Conservation (phyloP, 352 stramenopile genomes). For the Globisporangium rhizosaccharum region DNA sequence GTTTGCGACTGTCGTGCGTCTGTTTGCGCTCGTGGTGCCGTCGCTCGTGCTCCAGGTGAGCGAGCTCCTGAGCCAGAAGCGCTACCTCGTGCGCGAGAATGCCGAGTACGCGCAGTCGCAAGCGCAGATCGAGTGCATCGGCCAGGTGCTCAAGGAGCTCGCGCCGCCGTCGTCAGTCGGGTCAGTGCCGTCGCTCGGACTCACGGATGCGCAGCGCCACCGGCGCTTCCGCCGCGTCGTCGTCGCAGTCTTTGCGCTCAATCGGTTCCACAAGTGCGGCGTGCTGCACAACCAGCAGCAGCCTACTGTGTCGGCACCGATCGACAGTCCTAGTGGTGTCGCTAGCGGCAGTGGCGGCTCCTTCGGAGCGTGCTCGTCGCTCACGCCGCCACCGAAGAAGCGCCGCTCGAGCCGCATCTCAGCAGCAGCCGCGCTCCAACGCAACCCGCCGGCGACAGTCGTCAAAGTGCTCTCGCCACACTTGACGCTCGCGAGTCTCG, state of each 20-base stretch:
- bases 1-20: constrained; percentile 35
- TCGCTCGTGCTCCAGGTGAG: constrained; percentile 63
- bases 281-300: constrained; percentile 5
- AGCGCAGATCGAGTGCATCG: constrained; percentile 58
- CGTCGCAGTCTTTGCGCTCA: constrained; percentile 63
- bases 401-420: constrained; percentile 7
- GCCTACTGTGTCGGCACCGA: not conserved
- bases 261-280: constrained; percentile 39
- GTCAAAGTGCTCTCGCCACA: constrained; percentile 45
- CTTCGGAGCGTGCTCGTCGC: constrained; percentile 35
- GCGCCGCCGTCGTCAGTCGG: constrained; percentile 23
- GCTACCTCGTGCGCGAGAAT: constrained; percentile 43
- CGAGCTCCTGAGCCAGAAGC: constrained; percentile 57
- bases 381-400: constrained; percentile 28
- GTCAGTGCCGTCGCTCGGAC: constrained; percentile 7
- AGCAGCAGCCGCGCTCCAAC: constrained; percentile 8
- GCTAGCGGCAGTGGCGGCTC: constrained; percentile 1
- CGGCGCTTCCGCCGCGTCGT: constrained; percentile 43
- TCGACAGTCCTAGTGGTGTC: not conserved
- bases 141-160: constrained; percentile 50
- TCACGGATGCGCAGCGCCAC: constrained; percentile 3
- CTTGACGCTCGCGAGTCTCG: constrained; percentile 22
- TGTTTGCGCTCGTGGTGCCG: constrained; percentile 57
- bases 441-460: constrained; percentile 18
- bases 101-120: constrained; percentile 34